These are phyloP conservation scores for Neonectria sp. DNA, from an alignment of 2,329 filamentous ascomycete genomes.

Conservation along the genomic window DNA sequence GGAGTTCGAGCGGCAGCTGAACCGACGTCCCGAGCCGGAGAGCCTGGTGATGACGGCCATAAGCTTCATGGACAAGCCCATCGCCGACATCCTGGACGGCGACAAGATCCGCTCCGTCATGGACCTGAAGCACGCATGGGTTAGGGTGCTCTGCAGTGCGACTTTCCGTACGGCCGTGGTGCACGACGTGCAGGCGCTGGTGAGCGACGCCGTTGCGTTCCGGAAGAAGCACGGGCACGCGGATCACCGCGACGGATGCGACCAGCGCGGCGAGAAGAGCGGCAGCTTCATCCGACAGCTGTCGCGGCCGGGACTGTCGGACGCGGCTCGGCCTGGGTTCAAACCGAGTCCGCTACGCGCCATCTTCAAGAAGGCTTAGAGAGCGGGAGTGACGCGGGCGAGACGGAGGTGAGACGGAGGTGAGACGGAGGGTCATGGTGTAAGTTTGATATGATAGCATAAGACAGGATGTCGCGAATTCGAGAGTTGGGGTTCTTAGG, in stretches of 20 bases:
- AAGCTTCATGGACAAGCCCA: constrained; percentile 27
- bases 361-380: not conserved
- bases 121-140: constrained; percentile 28
- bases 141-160: constrained; percentile 7
- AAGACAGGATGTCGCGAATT: too few relatives aligned
- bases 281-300: not conserved
- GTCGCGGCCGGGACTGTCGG: not conserved
- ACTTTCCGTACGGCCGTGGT: constrained; percentile 14
- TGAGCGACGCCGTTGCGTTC: constrained; percentile 15
- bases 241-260: constrained; percentile 28
- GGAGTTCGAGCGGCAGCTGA: constrained; percentile 21
- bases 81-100: not conserved
- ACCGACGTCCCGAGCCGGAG: not conserved
- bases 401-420: not conserved
- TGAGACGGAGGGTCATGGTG: not conserved
- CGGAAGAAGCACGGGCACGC: constrained; percentile 12
- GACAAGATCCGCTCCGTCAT: not conserved
- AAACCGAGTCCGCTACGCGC: not conserved
- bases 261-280: not conserved
- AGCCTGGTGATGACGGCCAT: constrained; percentile 14
- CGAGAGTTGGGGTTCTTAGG: too few relatives aligned
- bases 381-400: too few relatives aligned
- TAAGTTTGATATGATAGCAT: not conserved
- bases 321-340: not conserved
- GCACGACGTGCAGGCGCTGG: constrained; percentile 22